These are phyloP conservation scores for Xylaria arbuscula DNA, from an alignment of 2,329 filamentous ascomycete genomes.

Conservation along the genomic window DNA sequence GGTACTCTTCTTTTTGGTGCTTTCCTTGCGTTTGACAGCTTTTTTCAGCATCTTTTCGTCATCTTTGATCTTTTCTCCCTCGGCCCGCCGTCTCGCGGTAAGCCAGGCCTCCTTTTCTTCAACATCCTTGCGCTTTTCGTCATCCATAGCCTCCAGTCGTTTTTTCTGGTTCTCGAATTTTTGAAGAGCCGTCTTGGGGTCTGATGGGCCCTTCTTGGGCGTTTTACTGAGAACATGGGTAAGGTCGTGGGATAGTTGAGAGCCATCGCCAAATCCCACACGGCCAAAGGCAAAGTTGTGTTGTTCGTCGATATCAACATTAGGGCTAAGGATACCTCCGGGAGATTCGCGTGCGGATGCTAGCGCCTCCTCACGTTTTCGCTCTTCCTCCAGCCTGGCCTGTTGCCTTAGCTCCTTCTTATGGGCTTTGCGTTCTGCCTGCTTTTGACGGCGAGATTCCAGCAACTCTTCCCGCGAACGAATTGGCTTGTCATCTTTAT, in stretches of 20 bases:
- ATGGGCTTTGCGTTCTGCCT: conserved; percentile 84
- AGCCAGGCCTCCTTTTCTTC: conserved; percentile 96
- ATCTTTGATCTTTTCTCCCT: conserved; percentile 89
- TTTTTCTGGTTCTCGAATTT: conserved; percentile 86
- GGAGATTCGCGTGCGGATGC: conserved; percentile 70
- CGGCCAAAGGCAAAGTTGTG: conserved; percentile 90
- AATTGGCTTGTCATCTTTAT: conserved; percentile 84
- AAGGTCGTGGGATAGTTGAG: conserved; percentile 78
- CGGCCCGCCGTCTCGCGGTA: conserved; percentile 85
- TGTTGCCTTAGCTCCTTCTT: conserved; percentile 86
- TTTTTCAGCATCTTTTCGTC: conserved; percentile 91
- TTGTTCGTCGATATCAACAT: conserved; percentile 60
- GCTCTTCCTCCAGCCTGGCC: conserved; percentile 83
- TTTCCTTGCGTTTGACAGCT: conserved; percentile 92
- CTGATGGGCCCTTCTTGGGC: conserved; percentile 84
- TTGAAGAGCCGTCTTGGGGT: conserved; percentile 86
- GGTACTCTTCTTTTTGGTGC: conserved; percentile 89
- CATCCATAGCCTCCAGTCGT: conserved; percentile 78
- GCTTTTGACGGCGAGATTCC: conserved; percentile 86
- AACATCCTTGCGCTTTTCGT: conserved; percentile 84
- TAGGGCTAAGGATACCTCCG: conserved; percentile 65
- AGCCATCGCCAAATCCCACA: conserved; percentile 89
- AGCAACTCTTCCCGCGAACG: conserved; percentile 91
- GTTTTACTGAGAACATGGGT: conserved; percentile 70
- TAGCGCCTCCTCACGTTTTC: conserved; percentile 70